Conservation (phyloP, 306 rosid species). For the Malus sieversii region DNA sequence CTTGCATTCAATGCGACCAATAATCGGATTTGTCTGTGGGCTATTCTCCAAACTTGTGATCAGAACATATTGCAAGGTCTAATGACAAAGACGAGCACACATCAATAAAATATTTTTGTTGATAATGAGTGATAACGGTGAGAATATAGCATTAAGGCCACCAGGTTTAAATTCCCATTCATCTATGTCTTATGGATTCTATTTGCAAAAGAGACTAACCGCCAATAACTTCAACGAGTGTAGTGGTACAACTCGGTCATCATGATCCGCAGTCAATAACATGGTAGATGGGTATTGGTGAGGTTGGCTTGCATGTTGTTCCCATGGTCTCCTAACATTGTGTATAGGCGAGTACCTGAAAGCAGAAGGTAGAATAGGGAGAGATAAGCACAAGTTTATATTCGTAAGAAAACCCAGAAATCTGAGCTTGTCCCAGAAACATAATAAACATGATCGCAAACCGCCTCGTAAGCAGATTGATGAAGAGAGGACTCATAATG, state of each 20-base stretch:
- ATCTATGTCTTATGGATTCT: background rate
- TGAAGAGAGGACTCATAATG: background rate
- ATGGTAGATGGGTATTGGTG: slow-evolving; percentile 83
- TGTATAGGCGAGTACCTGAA: slow-evolving; percentile 91
- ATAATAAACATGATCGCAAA: background rate
- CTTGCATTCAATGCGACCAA: slow-evolving; percentile 90
- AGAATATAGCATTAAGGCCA: background rate
- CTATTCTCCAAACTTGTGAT: slow-evolving; percentile 64
- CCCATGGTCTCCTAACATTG: slow-evolving; percentile 92
- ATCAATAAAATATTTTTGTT: background rate
- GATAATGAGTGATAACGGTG: background rate
- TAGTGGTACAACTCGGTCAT: slow-evolving; percentile 91
- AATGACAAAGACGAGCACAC: background rate
- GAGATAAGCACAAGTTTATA: background rate
- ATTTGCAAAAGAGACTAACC: slow-evolving; percentile 39
- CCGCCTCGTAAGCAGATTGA: background rate
- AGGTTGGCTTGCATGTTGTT: slow-evolving; percentile 30
- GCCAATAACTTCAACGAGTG: slow-evolving; percentile 82
- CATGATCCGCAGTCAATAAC: slow-evolving; percentile 96
- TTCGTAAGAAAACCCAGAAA: background rate
- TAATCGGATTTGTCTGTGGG: slow-evolving; percentile 79
- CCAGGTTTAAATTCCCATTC: background rate
- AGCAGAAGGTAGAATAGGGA: background rate
- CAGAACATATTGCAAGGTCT: slow-evolving; percentile 73
- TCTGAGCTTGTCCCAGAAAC: background rate